Percentiles rank a stretch among this genome's conserved stretches.
These are phyloP conservation scores for Limnanthes douglasii DNA, from an alignment of 345 rosid species.

Conservation along the genomic window DNA sequence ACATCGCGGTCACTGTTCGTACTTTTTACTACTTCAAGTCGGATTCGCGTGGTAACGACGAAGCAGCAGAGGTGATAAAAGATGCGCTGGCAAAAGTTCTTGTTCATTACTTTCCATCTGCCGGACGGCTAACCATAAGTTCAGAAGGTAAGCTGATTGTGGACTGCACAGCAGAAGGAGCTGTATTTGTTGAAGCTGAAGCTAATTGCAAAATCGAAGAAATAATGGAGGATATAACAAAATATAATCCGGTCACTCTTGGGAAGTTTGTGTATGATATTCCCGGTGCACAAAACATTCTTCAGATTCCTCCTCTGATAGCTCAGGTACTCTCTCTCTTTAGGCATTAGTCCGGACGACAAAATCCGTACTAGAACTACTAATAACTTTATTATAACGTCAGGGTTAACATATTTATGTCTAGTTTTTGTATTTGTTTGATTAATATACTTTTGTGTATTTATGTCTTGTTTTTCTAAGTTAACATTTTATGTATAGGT, in stretches of 20 bases:
- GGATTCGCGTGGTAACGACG: conserved; percentile 41
- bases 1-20: conserved; percentile 63
- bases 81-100: conserved; percentile 52
- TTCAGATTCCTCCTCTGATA: conserved; percentile 62
- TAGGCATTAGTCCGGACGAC: no score
- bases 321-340: conserved; percentile 45
- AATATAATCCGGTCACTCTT: conserved; percentile 54
- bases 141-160: conserved; percentile 65
- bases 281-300: conserved; percentile 59
- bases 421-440: no score
- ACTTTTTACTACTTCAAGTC: conserved; percentile 78
- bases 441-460: no score
- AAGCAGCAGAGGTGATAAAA: conserved; percentile 43
- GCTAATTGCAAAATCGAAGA: conserved; percentile 36
- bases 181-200: conserved; percentile 77
- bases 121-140: conserved; percentile 59
- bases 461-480: no score
- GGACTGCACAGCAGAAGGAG: conserved; percentile 73
- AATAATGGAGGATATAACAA: conserved; percentile 39
- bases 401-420: no score
- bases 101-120: conserved; percentile 59
- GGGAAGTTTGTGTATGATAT: conserved; percentile 62
- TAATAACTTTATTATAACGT: no score
- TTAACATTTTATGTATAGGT: conserved; percentile 39
- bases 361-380: no score